Base-by-base conservation (phyloP, 2,329 filamentous ascomycete genomes). In the Trichoderma atrobrunneum region DNA sequence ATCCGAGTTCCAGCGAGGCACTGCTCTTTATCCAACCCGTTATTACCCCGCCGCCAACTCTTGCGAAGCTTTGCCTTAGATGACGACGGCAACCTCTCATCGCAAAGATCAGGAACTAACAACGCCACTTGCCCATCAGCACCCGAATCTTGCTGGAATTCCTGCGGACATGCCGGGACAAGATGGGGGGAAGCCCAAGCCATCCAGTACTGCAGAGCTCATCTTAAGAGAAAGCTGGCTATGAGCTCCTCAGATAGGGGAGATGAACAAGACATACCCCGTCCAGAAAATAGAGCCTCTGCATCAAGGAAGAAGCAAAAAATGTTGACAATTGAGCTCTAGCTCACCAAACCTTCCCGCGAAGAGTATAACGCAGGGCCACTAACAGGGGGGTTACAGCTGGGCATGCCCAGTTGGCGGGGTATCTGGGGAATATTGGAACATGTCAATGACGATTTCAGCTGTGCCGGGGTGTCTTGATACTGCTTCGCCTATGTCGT, bases 1-100 rank as follows among this genome's bases (percentile, higher is more conserved):
- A 66, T 56, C 63, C 16, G 14, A 56, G 30, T 66, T 36, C 48
- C 10, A 67, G 30, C 16, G 64, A 59, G 51, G 51, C 51, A 32
- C 30, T 34, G 34, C 16, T 61, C 14, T 54, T 32, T 62, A 43
- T 43, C n/a, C 26, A 51, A 28, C 21, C 28, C 36, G 32, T 54
- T 51, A 28, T 62, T 71, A 71, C 69, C 69, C 69, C 69, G 69
- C 69, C 62, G 62, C 61, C 26, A 64, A 30, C 48, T 71, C 48
- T 62, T 70, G 57, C 66, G 61, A 71, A 65, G 61, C 61, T 66
- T 65, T 59, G 61, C 36, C 69, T 34, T 54, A 60, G 69, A 71
- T 71, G 69, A 66, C 69, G 69, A 71, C 61, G 51, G 28, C 34
- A 43, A 51, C 51, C 28, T 43, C 69, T 30, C 59, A 65, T 60